Evolutionary conservation across 163 green algal genomes (phyloP), one percentile per base, ranked within the genome.

Genomic region (Trebouxiophyceae sp.): DNA sequence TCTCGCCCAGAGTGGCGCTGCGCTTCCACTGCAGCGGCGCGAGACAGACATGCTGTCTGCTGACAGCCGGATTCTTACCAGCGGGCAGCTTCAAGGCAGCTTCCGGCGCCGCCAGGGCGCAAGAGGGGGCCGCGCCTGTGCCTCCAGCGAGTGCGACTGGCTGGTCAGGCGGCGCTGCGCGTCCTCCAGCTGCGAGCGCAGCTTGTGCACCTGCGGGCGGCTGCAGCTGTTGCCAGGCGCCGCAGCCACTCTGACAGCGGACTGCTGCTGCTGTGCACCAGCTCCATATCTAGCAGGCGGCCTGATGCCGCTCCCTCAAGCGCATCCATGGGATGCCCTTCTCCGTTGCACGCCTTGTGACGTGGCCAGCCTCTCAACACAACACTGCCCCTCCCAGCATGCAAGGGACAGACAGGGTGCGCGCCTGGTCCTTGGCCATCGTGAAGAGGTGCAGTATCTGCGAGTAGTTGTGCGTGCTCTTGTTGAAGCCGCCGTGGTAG

Each of bases 381-480:
- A n/a, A n/a, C n/a, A n/a, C n/a, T n/a, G n/a, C n/a, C n/a, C n/a
- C n/a, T n/a, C n/a, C n/a, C n/a, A n/a, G n/a, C n/a, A n/a, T n/a
- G n/a, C n/a, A n/a, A n/a, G n/a, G n/a, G n/a, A n/a, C n/a, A n/a
- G n/a, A n/a, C n/a, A n/a, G 44, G 8, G 12, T 2, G 12, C 5
- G 7, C 34, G 82, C 83, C 73, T 91, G 79, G 29, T 83, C 66
- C 62, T 82, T 84, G 1, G 83, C 72, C 6, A 91, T 79, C 2
- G 71, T 56, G 65, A 95, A 93, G 3, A 91, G 78, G 30, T 81
- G 69, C 71, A 93, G 75, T 59, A 95, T 93, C 39, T 87, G 77
- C 2, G 77, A 89, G 73, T 97, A 96, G 81, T 96, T 95, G 66
- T 95, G 91, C 60, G 96, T 92, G 23, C 88, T 80, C 54, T 81